These are phyloP conservation scores for Calonectria montana DNA, from an alignment of 2,329 filamentous ascomycete species.

Conservation along the genomic window DNA sequence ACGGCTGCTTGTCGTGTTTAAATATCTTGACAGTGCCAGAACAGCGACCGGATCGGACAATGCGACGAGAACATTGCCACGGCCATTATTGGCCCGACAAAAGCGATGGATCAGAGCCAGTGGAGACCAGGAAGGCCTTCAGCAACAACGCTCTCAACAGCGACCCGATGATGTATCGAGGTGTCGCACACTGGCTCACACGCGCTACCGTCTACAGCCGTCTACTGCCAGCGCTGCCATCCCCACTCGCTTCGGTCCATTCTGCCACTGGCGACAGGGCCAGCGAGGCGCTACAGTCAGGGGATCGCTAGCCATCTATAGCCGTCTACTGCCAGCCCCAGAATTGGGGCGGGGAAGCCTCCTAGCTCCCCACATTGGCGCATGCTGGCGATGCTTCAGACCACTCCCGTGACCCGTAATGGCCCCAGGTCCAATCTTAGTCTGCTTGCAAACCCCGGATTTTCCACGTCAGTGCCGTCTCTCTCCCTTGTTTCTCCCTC, in stretches of 20 bases:
- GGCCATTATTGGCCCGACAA: background rate
- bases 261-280: background rate
- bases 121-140: background rate
- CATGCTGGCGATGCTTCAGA: background rate
- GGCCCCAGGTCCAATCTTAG: background rate
- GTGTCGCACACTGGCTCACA: background rate
- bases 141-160: background rate
- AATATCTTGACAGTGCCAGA: background rate
- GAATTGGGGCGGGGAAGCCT: slow-evolving; percentile 16
- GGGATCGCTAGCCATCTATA: slow-evolving; percentile 15
- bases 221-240: background rate
- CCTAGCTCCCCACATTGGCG: background rate
- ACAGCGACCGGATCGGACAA: background rate
- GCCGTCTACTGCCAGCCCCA: slow-evolving; percentile 21
- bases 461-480: background rate
- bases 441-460: background rate
- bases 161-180: background rate
- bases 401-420: slow-evolving; percentile 4
- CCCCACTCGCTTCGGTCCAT: background rate
- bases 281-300: background rate
- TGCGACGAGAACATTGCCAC: background rate
- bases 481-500: slow-evolving; percentile 6
- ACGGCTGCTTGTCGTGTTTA: background rate
- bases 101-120: background rate
- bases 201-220: slow-evolving; percentile 7